Evolutionary conservation across 768 basidiomycete species (phyloP).

Genomic region (Fomitopsis pulvina): DNA sequence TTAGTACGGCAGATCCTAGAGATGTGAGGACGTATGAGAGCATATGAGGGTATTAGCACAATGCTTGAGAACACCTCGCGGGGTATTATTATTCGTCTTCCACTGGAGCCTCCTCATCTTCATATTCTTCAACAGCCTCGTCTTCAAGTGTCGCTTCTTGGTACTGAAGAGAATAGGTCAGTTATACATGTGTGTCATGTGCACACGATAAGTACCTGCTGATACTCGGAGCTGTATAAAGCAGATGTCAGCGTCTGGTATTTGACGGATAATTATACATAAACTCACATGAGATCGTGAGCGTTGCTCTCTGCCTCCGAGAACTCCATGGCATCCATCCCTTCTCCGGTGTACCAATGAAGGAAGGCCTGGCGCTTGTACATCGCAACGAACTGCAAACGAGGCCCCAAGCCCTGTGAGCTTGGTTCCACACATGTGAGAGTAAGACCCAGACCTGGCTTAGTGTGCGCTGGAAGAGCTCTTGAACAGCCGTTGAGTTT

Average conservation of each 20-base stretch:
- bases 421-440: background rate
- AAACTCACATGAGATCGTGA: conserved; percentile 69
- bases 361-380: conserved; percentile 82
- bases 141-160: conserved; percentile 48
- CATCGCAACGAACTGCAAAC: conserved; percentile 64
- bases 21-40: background rate
- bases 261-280: background rate
- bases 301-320: conserved; percentile 83
- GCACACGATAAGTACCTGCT: conserved; percentile 49
- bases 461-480: conserved; percentile 72
- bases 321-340: conserved; percentile 87
- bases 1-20: background rate
- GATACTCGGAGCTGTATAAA: conserved; percentile 88
- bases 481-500: conserved; percentile 82
- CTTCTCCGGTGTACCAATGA: conserved; percentile 89
- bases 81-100: background rate
- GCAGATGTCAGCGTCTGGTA: conserved; percentile 8
- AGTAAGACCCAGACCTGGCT: conserved; percentile 36
- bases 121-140: conserved; percentile 20
- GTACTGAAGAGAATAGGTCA: conserved; percentile 32
- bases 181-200: background rate
- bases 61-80: too few species aligned
- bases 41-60: too few species aligned
- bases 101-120: conserved; percentile 16
- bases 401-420: too few species aligned